Conservation (phyloP, 2,329 filamentous ascomycete genomes). For the Intubia oerlemansii region DNA sequence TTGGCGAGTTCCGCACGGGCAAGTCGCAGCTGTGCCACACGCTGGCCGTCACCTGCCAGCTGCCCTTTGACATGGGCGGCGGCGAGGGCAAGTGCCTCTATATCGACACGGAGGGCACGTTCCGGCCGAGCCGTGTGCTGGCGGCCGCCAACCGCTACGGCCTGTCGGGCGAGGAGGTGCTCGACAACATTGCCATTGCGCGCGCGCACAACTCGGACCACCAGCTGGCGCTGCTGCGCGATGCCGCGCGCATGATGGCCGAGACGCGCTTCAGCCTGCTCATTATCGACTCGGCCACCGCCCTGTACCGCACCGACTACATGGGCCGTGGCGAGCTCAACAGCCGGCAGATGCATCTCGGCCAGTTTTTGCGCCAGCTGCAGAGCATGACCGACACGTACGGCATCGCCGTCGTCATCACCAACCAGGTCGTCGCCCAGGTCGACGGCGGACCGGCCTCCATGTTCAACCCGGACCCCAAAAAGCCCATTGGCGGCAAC, state of each 20-base stretch:
- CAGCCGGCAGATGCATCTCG: slow-evolving; percentile 73
- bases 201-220: slow-evolving; percentile 97
- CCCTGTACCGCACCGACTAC: slow-evolving; percentile 91
- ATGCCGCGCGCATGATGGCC: slow-evolving; percentile 97
- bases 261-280: slow-evolving; percentile 93
- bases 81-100: slow-evolving; percentile 97
- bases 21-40: slow-evolving; percentile 99
- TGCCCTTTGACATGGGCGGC: slow-evolving; percentile 97
- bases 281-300: slow-evolving; percentile 87
- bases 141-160: slow-evolving; percentile 89
- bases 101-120: slow-evolving; percentile 96
- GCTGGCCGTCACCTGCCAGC: slow-evolving; percentile 89
- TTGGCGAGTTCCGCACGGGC: slow-evolving; percentile 92
- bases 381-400: slow-evolving; percentile 67
- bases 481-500: slow-evolving; percentile 97
- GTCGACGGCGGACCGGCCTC: slow-evolving; percentile 88
- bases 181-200: slow-evolving; percentile 96
- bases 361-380: slow-evolving; percentile 71
- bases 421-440: slow-evolving; percentile 95
- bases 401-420: slow-evolving; percentile 94
- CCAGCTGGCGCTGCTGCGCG: slow-evolving; percentile 82
- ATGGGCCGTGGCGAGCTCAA: slow-evolving; percentile 90
- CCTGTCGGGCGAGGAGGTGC: slow-evolving; percentile 84
- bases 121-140: slow-evolving; percentile 74
- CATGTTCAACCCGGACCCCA: slow-evolving; percentile 98